A percentile compares a stretch with the other conserved stretches of the same genome.
Evolutionary conservation across 306 rosid genomes (phyloP).

Genomic region (Prunus salicina): DNA sequence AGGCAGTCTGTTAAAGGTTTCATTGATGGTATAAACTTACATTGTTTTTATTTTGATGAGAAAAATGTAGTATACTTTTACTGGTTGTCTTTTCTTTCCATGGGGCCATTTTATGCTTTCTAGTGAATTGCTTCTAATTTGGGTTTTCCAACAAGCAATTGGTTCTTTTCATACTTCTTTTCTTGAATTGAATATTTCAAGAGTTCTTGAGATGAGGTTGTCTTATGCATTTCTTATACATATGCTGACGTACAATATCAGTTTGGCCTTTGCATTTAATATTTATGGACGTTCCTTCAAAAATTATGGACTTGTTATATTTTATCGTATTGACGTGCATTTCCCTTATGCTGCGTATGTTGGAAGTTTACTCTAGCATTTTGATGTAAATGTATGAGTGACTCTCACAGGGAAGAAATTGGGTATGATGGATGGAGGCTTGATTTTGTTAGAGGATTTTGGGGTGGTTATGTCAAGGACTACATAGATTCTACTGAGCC

Average conservation of each 20-base stretch:
- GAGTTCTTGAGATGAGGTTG: conserved; percentile 1
- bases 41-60: not conserved
- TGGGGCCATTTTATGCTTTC: not conserved
- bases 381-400: conserved; percentile 8
- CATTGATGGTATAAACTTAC: not conserved
- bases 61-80: not conserved
- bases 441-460: conserved; percentile 95
- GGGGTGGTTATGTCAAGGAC: conserved; percentile 99
- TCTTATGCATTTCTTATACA: not conserved
- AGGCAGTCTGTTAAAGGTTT: not conserved
- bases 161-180: not conserved
- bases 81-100: not conserved
- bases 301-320: not conserved
- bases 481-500: conserved; percentile 81
- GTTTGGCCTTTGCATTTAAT: not conserved
- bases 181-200: not conserved
- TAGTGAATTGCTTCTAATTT: not conserved
- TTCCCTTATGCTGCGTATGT: conserved; percentile 2
- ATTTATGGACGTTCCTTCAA: not conserved
- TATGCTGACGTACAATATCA: not conserved
- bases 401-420: conserved; percentile 66
- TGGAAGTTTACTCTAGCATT: not conserved
- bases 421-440: conserved; percentile 99
- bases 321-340: not conserved
- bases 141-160: not conserved